These are phyloP conservation scores for Trichomonas gallinae DNA, from an alignment of 208 protist species.

Conservation along the genomic window DNA sequence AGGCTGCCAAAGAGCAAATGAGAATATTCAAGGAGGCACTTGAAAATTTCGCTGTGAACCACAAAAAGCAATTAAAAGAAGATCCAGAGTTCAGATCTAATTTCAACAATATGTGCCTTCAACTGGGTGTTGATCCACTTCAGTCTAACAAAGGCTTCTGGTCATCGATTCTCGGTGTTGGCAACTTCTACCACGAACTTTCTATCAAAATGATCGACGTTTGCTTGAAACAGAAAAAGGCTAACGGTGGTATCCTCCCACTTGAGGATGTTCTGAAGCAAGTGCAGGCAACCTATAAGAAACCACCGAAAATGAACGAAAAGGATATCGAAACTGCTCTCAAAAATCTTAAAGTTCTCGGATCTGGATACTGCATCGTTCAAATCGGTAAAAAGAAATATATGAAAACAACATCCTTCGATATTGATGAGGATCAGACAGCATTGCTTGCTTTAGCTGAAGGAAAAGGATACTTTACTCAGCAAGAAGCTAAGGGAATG, in stretches of 20 bases:
- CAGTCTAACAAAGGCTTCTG: constrained; percentile 46
- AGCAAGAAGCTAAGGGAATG: not conserved
- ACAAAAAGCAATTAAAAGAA: constrained; percentile 36
- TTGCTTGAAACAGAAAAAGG: constrained; percentile 23
- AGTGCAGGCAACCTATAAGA: not conserved
- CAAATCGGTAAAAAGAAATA: constrained; percentile 12
- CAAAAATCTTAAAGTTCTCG: constrained; percentile 24
- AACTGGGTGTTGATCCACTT: constrained; percentile 47
- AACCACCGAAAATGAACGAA: not conserved
- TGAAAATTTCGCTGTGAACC: constrained; percentile 38
- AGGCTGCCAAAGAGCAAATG: not conserved
- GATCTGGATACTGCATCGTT: constrained; percentile 29
- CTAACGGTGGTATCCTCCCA: constrained; percentile 36
- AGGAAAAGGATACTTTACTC: not conserved
- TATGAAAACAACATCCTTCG: constrained; percentile 26
- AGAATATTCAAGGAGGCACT: constrained; percentile 35
- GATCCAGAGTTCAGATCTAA: constrained; percentile 39
- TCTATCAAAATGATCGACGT: constrained; percentile 42
- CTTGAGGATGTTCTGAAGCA: not conserved
- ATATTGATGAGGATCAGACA: constrained; percentile 31
- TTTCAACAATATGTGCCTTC: constrained; percentile 43
- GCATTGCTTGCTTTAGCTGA: constrained; percentile 25
- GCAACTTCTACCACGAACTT: constrained; percentile 53
- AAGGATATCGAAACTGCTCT: constrained; percentile 41
- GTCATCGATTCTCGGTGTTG: constrained; percentile 45